A percentile compares a stretch with the other conserved stretches of the same genome.
Evolutionary conservation across 805 yeast species (phyloP).

Genomic region (Teunomyces aglyptinius): DNA sequence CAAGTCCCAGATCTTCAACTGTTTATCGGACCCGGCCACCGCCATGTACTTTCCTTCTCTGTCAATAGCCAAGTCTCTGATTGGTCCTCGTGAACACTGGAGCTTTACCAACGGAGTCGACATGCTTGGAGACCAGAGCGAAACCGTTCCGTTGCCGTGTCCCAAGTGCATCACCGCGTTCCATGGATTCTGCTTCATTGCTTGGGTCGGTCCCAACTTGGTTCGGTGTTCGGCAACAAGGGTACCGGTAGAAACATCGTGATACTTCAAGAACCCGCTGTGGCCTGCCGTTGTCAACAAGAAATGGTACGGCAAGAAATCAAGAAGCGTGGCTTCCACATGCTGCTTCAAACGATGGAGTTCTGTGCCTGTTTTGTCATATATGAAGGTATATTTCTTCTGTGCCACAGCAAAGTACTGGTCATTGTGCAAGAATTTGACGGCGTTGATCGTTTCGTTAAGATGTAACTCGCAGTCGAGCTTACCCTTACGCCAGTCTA

Average conservation of each 20-base stretch:
- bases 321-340: constrained; percentile 76
- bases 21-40: constrained; percentile 82
- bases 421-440: constrained; percentile 86
- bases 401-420: constrained; percentile 97
- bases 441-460: constrained; percentile 88
- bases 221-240: constrained; percentile 82
- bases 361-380: constrained; percentile 89
- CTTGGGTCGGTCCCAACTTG: constrained; percentile 83
- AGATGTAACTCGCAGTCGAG: constrained; percentile 79
- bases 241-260: constrained; percentile 91
- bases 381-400: constrained; percentile 88
- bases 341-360: constrained; percentile 89
- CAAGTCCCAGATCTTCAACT: constrained; percentile 89
- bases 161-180: constrained; percentile 94
- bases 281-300: constrained; percentile 85
- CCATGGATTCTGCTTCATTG: constrained; percentile 91
- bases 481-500: constrained; percentile 91
- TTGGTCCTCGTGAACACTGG: constrained; percentile 82
- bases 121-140: constrained; percentile 92
- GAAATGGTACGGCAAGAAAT: constrained; percentile 91
- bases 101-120: constrained; percentile 81
- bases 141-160: constrained; percentile 87
- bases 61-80: constrained; percentile 79
- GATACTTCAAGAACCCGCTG: constrained; percentile 85
- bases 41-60: constrained; percentile 95